These are phyloP conservation scores for Striga hermonthica DNA, from an alignment of 305 asterid genomes.

Conservation along the genomic window DNA sequence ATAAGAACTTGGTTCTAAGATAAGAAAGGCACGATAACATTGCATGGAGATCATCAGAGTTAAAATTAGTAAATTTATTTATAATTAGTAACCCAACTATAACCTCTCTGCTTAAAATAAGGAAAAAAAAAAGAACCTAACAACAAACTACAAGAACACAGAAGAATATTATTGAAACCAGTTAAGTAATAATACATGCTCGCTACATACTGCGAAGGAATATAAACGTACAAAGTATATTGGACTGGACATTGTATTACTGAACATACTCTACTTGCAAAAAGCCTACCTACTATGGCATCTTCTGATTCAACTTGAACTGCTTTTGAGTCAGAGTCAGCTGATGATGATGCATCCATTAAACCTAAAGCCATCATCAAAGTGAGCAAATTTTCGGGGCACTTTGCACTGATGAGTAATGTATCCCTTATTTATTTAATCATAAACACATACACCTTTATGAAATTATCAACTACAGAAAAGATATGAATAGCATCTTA, in stretches of 20 bases:
- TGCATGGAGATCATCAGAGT: not conserved
- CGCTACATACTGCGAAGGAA: not conserved
- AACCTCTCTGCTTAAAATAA: not conserved
- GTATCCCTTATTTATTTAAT: not conserved
- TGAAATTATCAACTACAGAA: not conserved
- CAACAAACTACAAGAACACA: conserved; percentile 1
- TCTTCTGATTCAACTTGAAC: conserved; percentile 40
- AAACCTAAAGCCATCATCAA: conserved; percentile 31
- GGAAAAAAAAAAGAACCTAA: not conserved
- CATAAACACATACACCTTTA: conserved; percentile 3
- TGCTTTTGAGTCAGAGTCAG: conserved; percentile 31
- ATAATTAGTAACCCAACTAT: not conserved
- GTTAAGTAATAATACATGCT: not conserved
- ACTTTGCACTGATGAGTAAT: not conserved
- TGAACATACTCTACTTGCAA: not conserved
- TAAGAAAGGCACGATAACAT: conserved; percentile 4
- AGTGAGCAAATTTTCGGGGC: conserved; percentile 24
- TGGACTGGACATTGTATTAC: too few relatives aligned
- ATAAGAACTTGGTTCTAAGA: conserved; percentile 14
- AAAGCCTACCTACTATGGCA: conserved; percentile 38
- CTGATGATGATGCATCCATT: conserved; percentile 31
- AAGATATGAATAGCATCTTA: not conserved
- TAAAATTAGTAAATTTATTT: not conserved
- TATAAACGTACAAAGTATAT: not conserved
- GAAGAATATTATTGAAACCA: conserved; percentile 5